A percentile compares a stretch with the other conserved stretches of the same genome.
phyloP scores from a whole-genome alignment of 176 grass and related monocot genomes.

The Oryza officinalis region DNA sequence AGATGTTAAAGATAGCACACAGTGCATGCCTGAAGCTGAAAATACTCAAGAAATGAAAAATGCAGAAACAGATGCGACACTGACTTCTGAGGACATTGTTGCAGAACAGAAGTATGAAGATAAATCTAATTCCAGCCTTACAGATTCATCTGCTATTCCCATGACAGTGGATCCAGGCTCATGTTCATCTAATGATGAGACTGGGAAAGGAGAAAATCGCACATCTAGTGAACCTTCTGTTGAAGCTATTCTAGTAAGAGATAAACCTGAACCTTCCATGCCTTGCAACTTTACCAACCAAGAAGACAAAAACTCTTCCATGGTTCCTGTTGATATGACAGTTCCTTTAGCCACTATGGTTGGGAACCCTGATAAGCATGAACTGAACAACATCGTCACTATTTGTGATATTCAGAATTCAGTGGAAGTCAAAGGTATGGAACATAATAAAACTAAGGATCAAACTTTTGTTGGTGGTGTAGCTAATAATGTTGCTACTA shows the following conservation, averaged over 20 bases:
- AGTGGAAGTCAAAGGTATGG: constrained; percentile 31
- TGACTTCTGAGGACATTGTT: constrained; percentile 22
- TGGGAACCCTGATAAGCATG: constrained; percentile 30
- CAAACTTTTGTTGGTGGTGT: not conserved
- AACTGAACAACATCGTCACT: constrained; percentile 13
- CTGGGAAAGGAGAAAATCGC: constrained; percentile 28
- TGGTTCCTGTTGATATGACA: not conserved
- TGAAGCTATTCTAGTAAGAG: constrained; percentile 30
- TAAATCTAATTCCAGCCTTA: constrained; percentile 34
- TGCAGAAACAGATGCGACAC: constrained; percentile 32
- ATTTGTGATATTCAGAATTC: constrained; percentile 33
- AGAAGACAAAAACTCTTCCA: constrained; percentile 15
- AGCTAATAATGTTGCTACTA: constrained; percentile 10
- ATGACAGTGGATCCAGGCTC: constrained; percentile 34
- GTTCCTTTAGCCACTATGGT: constrained; percentile 22
- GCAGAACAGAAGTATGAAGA: constrained; percentile 39
- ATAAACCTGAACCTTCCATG: constrained; percentile 16
- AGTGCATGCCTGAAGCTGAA: constrained; percentile 29
- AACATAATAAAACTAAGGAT: constrained; percentile 23
- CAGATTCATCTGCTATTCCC: constrained; percentile 32
- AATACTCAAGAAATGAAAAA: constrained; percentile 39
- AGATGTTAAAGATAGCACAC: constrained; percentile 32
- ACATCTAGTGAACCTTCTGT: constrained; percentile 27
- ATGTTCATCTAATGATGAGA: constrained; percentile 39
- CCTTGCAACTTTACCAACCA: not conserved